Conservation (phyloP, 2,329 filamentous ascomycete species). For the Tolypocladium tundrense region DNA sequence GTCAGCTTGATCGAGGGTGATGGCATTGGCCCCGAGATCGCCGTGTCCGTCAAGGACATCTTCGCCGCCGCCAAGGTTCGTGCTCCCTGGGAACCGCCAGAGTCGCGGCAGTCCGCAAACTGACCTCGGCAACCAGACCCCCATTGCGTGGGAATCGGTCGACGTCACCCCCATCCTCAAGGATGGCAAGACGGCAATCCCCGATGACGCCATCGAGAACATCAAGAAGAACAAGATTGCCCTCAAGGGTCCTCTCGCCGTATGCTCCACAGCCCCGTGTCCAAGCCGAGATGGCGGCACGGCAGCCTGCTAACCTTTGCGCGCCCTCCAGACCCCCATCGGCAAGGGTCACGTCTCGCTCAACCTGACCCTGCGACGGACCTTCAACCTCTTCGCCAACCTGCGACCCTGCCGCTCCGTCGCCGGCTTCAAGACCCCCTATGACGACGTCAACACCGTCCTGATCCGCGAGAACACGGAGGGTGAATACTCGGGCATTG, state of each 20-base stretch:
- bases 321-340: conserved; percentile 61
- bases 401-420: conserved; percentile 95
- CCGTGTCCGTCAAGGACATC: conserved; percentile 97
- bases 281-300: background rate
- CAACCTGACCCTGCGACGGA: conserved; percentile 95
- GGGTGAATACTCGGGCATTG: conserved; percentile 98
- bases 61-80: conserved; percentile 86
- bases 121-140: conserved; percentile 45
- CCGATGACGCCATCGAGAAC: conserved; percentile 83
- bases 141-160: conserved; percentile 93
- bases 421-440: conserved; percentile 95
- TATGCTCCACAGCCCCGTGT: conserved; percentile 33
- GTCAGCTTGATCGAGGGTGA: conserved; percentile 98
- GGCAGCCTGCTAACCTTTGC: background rate
- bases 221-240: conserved; percentile 95
- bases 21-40: conserved; percentile 96
- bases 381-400: conserved; percentile 99
- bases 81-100: conserved; percentile 7
- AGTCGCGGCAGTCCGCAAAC: background rate
- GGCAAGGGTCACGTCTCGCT: conserved; percentile 99
- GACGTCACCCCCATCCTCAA: conserved; percentile 91
- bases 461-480: conserved; percentile 99
- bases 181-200: conserved; percentile 92
- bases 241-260: conserved; percentile 93
- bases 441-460: conserved; percentile 93